Percentiles rank a stretch among this genome's conserved stretches.
Conservation (phyloP, 306 rosid species). For the Rubus parviflorus region DNA sequence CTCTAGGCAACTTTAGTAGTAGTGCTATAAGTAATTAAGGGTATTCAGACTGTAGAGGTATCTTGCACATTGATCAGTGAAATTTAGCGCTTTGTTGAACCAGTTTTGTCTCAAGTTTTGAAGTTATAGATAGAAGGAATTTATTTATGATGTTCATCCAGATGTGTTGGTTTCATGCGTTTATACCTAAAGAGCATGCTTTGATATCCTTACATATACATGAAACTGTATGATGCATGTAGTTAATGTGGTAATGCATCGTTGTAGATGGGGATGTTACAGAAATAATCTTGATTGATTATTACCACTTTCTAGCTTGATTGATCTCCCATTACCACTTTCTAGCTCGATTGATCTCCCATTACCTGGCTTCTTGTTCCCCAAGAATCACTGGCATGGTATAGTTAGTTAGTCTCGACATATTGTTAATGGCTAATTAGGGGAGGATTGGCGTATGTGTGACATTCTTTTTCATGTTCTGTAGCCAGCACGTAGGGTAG, state of each 20-base stretch:
- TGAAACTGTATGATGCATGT: not conserved
- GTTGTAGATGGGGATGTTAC: not conserved
- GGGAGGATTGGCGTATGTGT: no score
- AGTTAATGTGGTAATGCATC: not conserved
- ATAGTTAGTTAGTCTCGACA: no score
- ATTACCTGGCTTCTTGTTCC: not conserved
- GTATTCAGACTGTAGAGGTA: not conserved
- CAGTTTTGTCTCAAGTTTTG: conserved; percentile 3
- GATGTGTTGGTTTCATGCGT: not conserved
- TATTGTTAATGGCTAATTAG: no score
- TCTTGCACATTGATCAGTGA: not conserved
- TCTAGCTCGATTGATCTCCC: not conserved
- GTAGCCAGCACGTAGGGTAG: not conserved
- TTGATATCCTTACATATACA: not conserved
- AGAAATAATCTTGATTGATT: not conserved
- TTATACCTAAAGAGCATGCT: not conserved
- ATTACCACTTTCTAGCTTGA: not conserved
- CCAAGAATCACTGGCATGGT: no score
- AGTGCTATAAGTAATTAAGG: not conserved
- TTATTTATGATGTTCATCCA: not conserved
- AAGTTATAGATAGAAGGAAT: conserved; percentile 19
- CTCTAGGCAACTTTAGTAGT: conserved; percentile 17
- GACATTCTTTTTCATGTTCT: not conserved
- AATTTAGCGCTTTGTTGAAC: conserved; percentile 4
- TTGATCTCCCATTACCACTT: not conserved